Evolutionary conservation across 1,139 yeast species (phyloP).

Genomic region (Scheffersomyces stambukii): DNA sequence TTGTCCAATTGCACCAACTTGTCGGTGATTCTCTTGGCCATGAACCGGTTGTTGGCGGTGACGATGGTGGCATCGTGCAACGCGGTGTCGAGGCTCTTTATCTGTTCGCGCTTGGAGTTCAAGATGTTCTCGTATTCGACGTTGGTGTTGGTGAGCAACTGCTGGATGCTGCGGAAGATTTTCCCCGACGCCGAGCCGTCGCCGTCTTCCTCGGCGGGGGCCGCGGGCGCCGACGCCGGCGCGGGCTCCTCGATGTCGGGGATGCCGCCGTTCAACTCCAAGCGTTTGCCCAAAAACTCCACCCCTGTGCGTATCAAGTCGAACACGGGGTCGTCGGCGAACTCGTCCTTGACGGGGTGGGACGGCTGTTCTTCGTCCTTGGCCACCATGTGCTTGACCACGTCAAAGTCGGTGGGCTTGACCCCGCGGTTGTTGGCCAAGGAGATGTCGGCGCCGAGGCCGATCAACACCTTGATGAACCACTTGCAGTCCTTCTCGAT

Average conservation of each 20-base stretch:
- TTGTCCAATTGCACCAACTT: constrained; percentile 37
- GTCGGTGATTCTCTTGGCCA: constrained; percentile 35
- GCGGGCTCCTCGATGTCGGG: constrained; percentile 20
- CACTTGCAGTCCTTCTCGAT: constrained; percentile 83
- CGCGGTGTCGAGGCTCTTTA: constrained; percentile 32
- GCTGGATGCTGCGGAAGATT: constrained; percentile 41
- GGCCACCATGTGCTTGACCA: constrained; percentile 31
- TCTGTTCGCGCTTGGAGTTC: constrained; percentile 34
- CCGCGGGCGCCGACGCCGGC: constrained; percentile 11
- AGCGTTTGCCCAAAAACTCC: constrained; percentile 28
- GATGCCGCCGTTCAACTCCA: constrained; percentile 19
- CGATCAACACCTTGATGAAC: constrained; percentile 74
- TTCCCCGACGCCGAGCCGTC: constrained; percentile 20
- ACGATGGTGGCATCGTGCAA: constrained; percentile 41
- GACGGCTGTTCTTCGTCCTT: constrained; percentile 4
- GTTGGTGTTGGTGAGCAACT: constrained; percentile 35
- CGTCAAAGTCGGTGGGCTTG: constrained; percentile 82
- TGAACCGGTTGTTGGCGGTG: constrained; percentile 42
- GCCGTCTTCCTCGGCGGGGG: constrained; percentile 6
- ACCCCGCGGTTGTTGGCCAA: constrained; percentile 81
- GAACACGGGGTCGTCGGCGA: constrained; percentile 26
- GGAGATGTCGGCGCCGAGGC: constrained; percentile 80
- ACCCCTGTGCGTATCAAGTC: constrained; percentile 34
- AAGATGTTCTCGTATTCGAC: constrained; percentile 37
- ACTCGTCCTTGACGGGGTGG: constrained; percentile 14